Evolutionary conservation across 805 yeast species (phyloP).

Genomic region (Lachancea thermotolerans): DNA sequence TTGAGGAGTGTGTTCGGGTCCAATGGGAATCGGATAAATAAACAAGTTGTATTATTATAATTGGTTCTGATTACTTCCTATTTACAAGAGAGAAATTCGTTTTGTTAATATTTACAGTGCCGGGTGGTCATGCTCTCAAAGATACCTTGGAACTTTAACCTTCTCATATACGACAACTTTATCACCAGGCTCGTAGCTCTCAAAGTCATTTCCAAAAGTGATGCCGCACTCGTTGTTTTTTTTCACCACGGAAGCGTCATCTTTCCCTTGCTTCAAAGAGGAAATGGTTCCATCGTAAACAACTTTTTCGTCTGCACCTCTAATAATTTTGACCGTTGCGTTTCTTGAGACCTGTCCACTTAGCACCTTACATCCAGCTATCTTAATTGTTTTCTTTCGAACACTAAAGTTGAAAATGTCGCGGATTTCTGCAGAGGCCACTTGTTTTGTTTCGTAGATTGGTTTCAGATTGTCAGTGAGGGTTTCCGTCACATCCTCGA

Average conservation of each 20-base stretch:
- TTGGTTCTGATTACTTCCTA: background rate
- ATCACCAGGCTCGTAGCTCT: constrained; percentile 69
- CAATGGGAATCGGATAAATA: constrained; percentile 60
- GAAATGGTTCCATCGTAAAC: constrained; percentile 53
- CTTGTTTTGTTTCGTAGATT: constrained; percentile 53
- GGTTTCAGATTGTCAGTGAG: constrained; percentile 59
- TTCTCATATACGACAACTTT: constrained; percentile 67
- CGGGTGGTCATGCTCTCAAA: constrained; percentile 22
- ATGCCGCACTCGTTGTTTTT: constrained; percentile 92
- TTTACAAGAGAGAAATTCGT: constrained; percentile 8
- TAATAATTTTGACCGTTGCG: constrained; percentile 49
- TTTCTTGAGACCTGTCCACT: constrained; percentile 61
- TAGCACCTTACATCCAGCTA: constrained; percentile 84
- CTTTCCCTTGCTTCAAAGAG: constrained; percentile 75
- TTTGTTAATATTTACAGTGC: background rate
- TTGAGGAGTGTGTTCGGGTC: constrained; percentile 74
- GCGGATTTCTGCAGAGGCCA: constrained; percentile 62
- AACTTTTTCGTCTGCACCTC: constrained; percentile 38
- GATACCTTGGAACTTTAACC: constrained; percentile 47
- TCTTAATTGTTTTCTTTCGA: constrained; percentile 47
- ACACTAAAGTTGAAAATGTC: constrained; percentile 65
- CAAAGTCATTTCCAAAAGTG: constrained; percentile 55
- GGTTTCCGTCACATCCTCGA: constrained; percentile 71
- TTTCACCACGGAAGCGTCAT: constrained; percentile 65
- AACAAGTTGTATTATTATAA: background rate